phyloP scores from a whole-genome alignment of 2,329 filamentous ascomycete species.

The Paracorniculantispora psalliotae region DNA sequence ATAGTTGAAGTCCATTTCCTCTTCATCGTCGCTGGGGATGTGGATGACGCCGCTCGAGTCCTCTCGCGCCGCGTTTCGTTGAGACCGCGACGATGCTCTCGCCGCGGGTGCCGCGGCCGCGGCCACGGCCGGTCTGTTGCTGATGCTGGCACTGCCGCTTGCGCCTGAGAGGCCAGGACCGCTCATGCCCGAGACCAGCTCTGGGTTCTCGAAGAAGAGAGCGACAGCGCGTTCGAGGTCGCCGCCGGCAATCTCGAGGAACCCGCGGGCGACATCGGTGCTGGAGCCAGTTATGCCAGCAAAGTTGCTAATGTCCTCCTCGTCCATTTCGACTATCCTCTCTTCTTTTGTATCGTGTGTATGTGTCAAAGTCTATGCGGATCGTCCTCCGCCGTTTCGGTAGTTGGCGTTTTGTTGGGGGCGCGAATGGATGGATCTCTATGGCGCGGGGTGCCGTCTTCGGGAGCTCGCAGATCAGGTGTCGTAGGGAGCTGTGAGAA shows the following conservation, averaged over 20 bases:
- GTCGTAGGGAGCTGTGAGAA: neutral
- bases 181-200: slow-evolving; percentile 45
- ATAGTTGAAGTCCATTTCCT: slow-evolving; percentile 31
- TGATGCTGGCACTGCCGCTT: slow-evolving; percentile 15
- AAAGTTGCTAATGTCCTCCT: slow-evolving; percentile 72
- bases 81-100: slow-evolving; percentile 19
- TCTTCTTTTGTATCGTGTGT: neutral
- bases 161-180: slow-evolving; percentile 23
- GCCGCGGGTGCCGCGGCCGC: slow-evolving; percentile 20
- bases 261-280: slow-evolving; percentile 70
- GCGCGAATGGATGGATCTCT: no score
- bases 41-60: slow-evolving; percentile 50
- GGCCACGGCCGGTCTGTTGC: slow-evolving; percentile 21
- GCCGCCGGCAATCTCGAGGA: slow-evolving; percentile 78
- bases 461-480: neutral
- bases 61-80: slow-evolving; percentile 26
- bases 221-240: slow-evolving; percentile 82
- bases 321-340: slow-evolving; percentile 24
- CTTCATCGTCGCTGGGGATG: slow-evolving; percentile 73
- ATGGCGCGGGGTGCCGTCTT: no score
- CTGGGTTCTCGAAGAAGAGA: slow-evolving; percentile 85
- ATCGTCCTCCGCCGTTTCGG: neutral
- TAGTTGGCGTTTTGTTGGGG: slow-evolving; percentile 1
- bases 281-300: slow-evolving; percentile 73
- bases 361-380: neutral